Evolutionary conservation across 2,329 filamentous ascomycete genomes (phyloP).

Genomic region (Microsporum audouinii): DNA sequence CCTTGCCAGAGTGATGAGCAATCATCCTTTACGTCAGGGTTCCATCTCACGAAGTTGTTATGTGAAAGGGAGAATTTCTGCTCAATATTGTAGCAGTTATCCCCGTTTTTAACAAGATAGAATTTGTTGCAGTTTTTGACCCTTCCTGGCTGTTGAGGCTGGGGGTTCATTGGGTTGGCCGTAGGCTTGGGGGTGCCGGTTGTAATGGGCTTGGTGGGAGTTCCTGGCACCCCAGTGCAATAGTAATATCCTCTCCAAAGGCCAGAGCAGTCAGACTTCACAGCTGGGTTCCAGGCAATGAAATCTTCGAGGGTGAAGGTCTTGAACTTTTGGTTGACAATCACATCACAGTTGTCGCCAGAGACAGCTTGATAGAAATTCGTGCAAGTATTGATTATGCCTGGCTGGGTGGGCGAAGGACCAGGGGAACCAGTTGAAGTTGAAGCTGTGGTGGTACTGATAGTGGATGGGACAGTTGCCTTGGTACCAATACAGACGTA

Average conservation of each 20-base stretch:
- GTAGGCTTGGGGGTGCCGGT: neutral
- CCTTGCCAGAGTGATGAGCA: neutral
- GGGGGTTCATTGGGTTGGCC: neutral
- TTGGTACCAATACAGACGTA: conserved; percentile 3
- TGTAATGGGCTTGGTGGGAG: conserved; percentile 1
- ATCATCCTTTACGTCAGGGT: conserved; percentile 12
- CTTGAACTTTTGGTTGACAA: neutral
- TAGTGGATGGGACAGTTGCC: neutral
- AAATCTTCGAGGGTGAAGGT: conserved; percentile 11
- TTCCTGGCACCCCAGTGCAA: conserved; percentile 14
- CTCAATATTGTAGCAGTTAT: conserved; percentile 18
- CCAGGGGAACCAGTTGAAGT: neutral
- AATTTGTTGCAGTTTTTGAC: conserved; percentile 18
- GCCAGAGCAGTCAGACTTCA: conserved; percentile 14
- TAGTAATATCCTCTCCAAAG: conserved; percentile 18
- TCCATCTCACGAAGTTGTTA: conserved; percentile 16
- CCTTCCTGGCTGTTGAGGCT: conserved; percentile 14
- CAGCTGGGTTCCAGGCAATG: conserved; percentile 18
- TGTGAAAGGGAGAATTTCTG: conserved; percentile 12
- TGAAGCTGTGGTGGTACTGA: neutral
- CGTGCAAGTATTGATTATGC: neutral
- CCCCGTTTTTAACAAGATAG: conserved; percentile 17
- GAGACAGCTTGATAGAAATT: neutral
- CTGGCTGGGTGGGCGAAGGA: neutral
- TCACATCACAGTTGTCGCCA: neutral